Evolutionary conservation across 306 rosid species (phyloP).

Genomic region (Oxytropis ochrocephala): DNA sequence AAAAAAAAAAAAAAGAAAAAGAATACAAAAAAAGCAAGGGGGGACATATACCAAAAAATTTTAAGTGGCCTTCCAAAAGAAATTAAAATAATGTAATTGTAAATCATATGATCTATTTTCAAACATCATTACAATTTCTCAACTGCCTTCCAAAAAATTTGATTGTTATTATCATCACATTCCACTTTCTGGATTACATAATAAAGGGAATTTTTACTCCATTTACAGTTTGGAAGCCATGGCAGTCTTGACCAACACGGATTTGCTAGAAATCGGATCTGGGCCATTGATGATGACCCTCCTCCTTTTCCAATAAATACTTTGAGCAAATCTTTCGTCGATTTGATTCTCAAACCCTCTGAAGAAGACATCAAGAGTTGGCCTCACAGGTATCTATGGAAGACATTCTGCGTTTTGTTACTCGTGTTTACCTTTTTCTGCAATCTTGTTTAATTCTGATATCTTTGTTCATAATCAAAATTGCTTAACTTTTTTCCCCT

Average conservation of each 20-base stretch:
- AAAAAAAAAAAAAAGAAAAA: too few relatives aligned
- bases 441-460: neutral
- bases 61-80: too few relatives aligned
- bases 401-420: neutral
- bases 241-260: conserved; percentile 80
- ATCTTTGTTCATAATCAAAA: neutral
- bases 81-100: neutral
- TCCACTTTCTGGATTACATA: neutral
- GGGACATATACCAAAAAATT: too few relatives aligned
- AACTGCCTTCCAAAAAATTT: neutral
- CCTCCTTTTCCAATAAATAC: conserved; percentile 67
- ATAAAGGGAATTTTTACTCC: conserved; percentile 26
- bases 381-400: conserved; percentile 61
- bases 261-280: conserved; percentile 75
- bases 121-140: neutral
- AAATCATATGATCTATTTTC: neutral
- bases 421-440: neutral
- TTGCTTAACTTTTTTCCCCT: conserved; percentile 6
- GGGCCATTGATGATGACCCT: conserved; percentile 62
- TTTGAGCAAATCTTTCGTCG: conserved; percentile 57
- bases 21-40: too few relatives aligned
- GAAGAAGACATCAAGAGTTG: conserved; percentile 77
- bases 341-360: conserved; percentile 73
- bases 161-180: neutral
- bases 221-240: conserved; percentile 59